These are phyloP conservation scores for Mycena latifolia DNA, from an alignment of 768 basidiomycete species.

Conservation along the genomic window DNA sequence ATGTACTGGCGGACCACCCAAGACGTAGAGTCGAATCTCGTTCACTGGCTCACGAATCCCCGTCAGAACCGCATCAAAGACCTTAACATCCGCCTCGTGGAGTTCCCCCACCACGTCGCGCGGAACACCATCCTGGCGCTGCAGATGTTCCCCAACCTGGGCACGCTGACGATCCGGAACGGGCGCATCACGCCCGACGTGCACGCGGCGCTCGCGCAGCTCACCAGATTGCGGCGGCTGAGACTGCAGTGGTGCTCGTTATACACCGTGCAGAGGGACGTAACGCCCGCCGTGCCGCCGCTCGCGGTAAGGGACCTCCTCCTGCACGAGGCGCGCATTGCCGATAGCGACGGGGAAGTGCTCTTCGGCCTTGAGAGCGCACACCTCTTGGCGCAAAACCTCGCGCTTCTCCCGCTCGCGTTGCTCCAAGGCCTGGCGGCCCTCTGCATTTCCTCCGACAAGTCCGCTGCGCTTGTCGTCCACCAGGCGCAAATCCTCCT, in stretches of 20 bases:
- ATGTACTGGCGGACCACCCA: not conserved
- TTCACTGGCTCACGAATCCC: not conserved
- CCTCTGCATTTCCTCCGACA: constrained; percentile 7
- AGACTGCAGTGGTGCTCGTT: not conserved
- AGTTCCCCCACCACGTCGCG: not conserved
- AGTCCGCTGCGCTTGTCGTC: not conserved
- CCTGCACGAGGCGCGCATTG: not conserved
- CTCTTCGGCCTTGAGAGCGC: too few species aligned
- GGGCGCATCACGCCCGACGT: too few species aligned
- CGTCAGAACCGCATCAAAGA: not conserved
- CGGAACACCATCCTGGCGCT: not conserved
- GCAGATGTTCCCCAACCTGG: not conserved
- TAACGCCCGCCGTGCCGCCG: not conserved
- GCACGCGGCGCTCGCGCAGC: not conserved
- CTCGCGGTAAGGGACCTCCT: constrained; percentile 1
- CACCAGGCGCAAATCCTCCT: not conserved
- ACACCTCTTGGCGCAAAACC: not conserved
- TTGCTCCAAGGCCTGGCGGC: not conserved
- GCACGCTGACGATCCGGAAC: constrained; percentile 6
- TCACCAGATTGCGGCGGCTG: not conserved
- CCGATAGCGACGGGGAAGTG: too few species aligned
- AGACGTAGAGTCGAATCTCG: not conserved
- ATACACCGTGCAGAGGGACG: not conserved
- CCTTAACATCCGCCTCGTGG: not conserved
- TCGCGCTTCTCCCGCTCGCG: not conserved